A percentile compares a stretch with the other conserved stretches of the same genome.
These are phyloP conservation scores for Clonostachys rosea DNA, from an alignment of 2,329 filamentous ascomycete species.

Conservation along the genomic window DNA sequence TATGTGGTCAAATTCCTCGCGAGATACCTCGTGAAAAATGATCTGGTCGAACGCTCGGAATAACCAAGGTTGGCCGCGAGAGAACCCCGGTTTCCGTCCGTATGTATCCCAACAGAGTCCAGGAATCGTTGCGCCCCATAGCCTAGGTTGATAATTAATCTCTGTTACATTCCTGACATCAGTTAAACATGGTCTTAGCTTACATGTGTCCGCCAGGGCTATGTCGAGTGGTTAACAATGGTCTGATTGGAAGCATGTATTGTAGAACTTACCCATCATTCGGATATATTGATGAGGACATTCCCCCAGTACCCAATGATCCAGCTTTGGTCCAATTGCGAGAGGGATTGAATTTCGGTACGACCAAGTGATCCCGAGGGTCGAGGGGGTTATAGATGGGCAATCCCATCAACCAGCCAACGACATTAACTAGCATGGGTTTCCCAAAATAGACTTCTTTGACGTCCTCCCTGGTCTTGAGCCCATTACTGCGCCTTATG, in stretches of 20 bases:
- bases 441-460: constrained; percentile 9
- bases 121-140: too few species aligned
- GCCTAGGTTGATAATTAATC: too few species aligned
- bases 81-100: constrained; percentile 16
- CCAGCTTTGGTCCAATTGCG: constrained; percentile 20
- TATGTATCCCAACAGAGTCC: constrained; percentile 18
- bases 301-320: constrained; percentile 23
- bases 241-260: constrained; percentile 22
- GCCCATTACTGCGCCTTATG: constrained; percentile 25
- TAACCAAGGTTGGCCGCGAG: constrained; percentile 19
- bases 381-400: constrained; percentile 14
- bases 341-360: constrained; percentile 19
- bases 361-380: constrained; percentile 6
- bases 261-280: constrained; percentile 21
- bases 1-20: constrained; percentile 18
- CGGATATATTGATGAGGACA: constrained; percentile 20
- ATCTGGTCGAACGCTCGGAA: constrained; percentile 24
- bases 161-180: too few species aligned
- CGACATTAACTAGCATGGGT: constrained; percentile 16
- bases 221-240: constrained; percentile 7
- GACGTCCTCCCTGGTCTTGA: constrained; percentile 18
- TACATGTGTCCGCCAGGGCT: too few species aligned
- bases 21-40: constrained; percentile 18
- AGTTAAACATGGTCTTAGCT: too few species aligned
- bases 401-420: constrained; percentile 24